Conservation (phyloP, 176 grass and related monocot species). For the Raddia distichophylla region DNA sequence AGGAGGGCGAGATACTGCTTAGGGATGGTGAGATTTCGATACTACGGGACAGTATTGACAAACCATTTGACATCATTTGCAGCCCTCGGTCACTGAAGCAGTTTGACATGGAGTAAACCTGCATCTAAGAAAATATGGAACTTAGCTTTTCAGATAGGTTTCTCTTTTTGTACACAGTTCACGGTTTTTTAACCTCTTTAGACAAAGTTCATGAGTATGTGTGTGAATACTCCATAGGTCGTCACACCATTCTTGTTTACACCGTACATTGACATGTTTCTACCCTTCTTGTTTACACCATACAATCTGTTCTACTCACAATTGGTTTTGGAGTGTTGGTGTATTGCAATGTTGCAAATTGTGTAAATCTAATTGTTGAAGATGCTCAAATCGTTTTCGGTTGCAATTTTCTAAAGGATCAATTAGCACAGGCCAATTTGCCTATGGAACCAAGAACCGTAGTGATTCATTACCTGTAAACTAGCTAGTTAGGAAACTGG, state of each 20-base stretch:
- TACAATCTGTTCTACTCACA: slow-evolving; percentile 8
- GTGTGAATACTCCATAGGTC: neutral
- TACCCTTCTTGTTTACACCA: neutral
- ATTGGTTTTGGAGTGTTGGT: neutral
- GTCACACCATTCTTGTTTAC: neutral
- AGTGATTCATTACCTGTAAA: neutral
- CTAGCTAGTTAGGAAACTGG: neutral
- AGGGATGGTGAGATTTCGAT: slow-evolving; percentile 72
- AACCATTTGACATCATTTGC: slow-evolving; percentile 48
- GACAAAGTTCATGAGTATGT: slow-evolving; percentile 2
- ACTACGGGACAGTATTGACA: slow-evolving; percentile 50
- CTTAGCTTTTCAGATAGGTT: neutral
- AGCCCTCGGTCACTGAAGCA: slow-evolving; percentile 46
- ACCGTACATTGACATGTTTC: neutral
- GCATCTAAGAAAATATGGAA: slow-evolving; percentile 19
- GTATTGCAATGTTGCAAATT: neutral
- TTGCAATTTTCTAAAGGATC: neutral
- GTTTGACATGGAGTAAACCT: slow-evolving; percentile 50
- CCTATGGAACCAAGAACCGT: neutral
- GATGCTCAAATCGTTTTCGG: neutral
- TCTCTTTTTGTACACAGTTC: neutral
- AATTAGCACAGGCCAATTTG: neutral
- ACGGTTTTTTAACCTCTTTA: neutral
- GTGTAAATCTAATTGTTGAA: neutral
- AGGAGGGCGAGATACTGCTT: slow-evolving; percentile 70